Evolutionary conservation across 2,329 filamentous ascomycete species (phyloP).

Genomic region (Ophiostoma pallidulum): DNA sequence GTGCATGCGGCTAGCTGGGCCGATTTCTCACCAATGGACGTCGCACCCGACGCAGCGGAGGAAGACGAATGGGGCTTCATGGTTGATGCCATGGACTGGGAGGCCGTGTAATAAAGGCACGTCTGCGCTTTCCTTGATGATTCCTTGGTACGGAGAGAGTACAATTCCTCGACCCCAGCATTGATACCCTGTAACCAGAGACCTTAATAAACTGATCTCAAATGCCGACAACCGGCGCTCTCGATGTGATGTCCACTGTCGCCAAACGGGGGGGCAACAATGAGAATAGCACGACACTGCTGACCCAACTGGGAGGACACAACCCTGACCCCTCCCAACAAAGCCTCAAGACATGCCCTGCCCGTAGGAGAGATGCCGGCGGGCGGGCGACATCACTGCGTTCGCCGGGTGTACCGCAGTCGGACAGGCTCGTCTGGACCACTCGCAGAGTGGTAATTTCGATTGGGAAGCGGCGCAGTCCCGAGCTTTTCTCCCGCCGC

Average conservation of each 20-base stretch:
- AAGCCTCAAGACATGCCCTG: no score
- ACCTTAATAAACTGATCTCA: no score
- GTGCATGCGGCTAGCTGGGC: not conserved
- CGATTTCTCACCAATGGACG: conserved; percentile 6
- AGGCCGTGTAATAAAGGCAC: conserved; percentile 14
- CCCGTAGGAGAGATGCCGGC: no score
- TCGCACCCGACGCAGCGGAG: conserved; percentile 19
- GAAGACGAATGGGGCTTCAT: conserved; percentile 47
- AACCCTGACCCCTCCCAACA: not conserved
- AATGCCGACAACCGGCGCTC: no score
- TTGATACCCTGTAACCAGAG: no score
- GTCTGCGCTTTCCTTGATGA: no score
- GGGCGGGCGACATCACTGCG: not conserved
- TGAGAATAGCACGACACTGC: no score
- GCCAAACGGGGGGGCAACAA: no score
- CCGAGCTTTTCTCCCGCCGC: conserved; percentile 25
- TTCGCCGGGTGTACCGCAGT: conserved; percentile 26
- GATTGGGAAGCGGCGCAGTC: conserved; percentile 25
- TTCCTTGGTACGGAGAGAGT: no score
- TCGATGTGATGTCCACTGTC: no score
- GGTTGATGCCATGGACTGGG: conserved; percentile 38
- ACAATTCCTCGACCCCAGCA: no score
- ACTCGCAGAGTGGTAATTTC: conserved; percentile 28
- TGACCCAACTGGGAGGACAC: no score
- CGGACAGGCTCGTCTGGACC: conserved; percentile 29